Percentiles rank a stretch among this genome's conserved stretches.
Evolutionary conservation across 164 flowering plant genomes (phyloP).

Genomic region (Macadamia tetraphylla): DNA sequence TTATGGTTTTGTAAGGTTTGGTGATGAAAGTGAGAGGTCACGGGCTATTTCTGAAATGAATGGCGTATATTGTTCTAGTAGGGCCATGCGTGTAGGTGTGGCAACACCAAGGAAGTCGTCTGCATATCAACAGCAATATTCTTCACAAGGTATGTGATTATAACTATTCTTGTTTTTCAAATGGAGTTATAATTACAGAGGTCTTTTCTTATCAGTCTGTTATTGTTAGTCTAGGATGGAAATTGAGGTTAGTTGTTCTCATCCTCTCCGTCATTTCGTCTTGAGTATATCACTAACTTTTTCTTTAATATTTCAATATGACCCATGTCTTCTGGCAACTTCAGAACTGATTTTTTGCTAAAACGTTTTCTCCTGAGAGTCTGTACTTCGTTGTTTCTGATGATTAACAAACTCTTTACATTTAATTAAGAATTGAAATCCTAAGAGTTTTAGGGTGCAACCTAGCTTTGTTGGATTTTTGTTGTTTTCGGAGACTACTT

Average conservation of each 20-base stretch:
- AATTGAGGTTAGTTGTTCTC: neutral
- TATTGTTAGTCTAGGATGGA: neutral
- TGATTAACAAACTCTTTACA: too few species aligned
- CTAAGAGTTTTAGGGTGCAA: too few species aligned
- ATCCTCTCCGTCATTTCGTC: neutral
- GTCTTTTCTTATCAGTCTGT: neutral
- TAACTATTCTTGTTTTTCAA: neutral
- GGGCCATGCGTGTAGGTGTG: slow-evolving; percentile 92
- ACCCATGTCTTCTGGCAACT: too few species aligned
- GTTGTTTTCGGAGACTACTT: too few species aligned
- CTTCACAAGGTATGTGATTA: slow-evolving; percentile 52
- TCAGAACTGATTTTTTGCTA: too few species aligned
- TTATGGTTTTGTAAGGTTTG: slow-evolving; percentile 96
- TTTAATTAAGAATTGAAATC: too few species aligned
- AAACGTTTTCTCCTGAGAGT: too few species aligned
- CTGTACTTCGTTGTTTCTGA: too few species aligned
- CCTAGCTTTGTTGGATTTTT: too few species aligned
- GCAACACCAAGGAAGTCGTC: slow-evolving; percentile 92
- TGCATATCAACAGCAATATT: slow-evolving; percentile 63
- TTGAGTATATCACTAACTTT: neutral
- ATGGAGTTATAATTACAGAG: neutral
- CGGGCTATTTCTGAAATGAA: slow-evolving; percentile 93
- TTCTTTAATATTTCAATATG: too few species aligned
- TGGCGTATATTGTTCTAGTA: slow-evolving; percentile 81
- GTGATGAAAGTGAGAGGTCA: slow-evolving; percentile 79